These are phyloP conservation scores for Macrolepiota albuminosa DNA, from an alignment of 768 basidiomycete genomes.

Conservation along the genomic window DNA sequence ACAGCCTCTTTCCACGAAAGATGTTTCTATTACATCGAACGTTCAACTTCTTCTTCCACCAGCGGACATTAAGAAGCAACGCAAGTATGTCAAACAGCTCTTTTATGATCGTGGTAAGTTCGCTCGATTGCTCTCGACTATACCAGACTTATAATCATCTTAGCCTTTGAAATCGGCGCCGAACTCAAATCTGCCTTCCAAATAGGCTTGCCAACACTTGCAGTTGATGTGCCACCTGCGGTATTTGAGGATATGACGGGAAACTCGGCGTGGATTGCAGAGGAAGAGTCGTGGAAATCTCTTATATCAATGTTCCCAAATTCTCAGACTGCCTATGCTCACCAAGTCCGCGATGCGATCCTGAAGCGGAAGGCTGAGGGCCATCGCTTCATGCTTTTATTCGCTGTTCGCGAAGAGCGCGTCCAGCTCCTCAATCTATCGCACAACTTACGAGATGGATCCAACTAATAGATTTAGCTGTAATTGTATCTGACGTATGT, in stretches of 20 bases:
- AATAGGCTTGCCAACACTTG: constrained; percentile 61
- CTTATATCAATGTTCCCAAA: constrained; percentile 52
- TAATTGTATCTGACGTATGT: constrained; percentile 4
- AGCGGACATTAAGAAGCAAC: constrained; percentile 66
- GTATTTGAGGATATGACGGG: constrained; percentile 62
- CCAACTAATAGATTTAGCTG: constrained; percentile 8
- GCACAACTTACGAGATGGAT: constrained; percentile 14
- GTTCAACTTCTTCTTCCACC: constrained; percentile 69
- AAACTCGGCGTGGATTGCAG: constrained; percentile 59
- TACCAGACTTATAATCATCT: not conserved
- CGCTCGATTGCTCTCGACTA: not conserved
- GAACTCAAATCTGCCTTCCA: constrained; percentile 58
- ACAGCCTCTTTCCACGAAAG: constrained; percentile 33
- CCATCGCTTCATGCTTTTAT: constrained; percentile 56
- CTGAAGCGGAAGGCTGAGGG: constrained; percentile 60
- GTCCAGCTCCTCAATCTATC: constrained; percentile 52
- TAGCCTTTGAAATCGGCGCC: constrained; percentile 60
- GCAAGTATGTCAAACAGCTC: constrained; percentile 66
- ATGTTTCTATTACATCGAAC: constrained; percentile 32
- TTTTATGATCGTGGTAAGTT: constrained; percentile 61
- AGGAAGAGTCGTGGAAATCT: constrained; percentile 72
- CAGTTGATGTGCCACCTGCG: constrained; percentile 57
- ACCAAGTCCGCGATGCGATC: constrained; percentile 64
- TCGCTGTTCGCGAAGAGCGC: constrained; percentile 65
- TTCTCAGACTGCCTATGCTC: constrained; percentile 56